Conservation (phyloP, 805 yeast species). For the Schwanniomyces sp. region DNA sequence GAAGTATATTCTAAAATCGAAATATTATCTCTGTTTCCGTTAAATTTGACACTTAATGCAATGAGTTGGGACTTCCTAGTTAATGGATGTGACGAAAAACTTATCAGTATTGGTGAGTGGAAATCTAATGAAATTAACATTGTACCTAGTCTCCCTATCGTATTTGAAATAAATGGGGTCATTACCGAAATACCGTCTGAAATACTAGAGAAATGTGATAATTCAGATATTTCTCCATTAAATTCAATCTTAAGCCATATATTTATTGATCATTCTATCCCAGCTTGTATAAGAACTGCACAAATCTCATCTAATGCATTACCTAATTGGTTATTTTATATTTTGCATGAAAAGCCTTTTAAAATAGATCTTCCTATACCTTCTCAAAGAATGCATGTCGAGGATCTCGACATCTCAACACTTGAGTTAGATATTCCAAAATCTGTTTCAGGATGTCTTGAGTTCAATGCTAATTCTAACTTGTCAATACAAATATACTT, state of each 20-base stretch:
- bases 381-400: background rate
- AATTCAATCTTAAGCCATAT: slow-evolving; percentile 18
- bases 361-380: slow-evolving; percentile 15
- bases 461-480: slow-evolving; percentile 1
- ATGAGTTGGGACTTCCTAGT: slow-evolving; percentile 29
- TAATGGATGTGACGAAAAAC: slow-evolving; percentile 21
- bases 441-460: background rate
- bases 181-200: slow-evolving; percentile 17
- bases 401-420: background rate
- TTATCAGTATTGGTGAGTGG: slow-evolving; percentile 25
- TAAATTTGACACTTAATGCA: slow-evolving; percentile 14
- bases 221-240: slow-evolving; percentile 15
- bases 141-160: slow-evolving; percentile 12
- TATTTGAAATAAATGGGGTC: slow-evolving; percentile 16
- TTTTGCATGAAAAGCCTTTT: slow-evolving; percentile 11
- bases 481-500: slow-evolving; percentile 1
- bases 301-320: slow-evolving; percentile 8
- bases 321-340: slow-evolving; percentile 25
- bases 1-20: slow-evolving; percentile 8
- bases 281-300: slow-evolving; percentile 16
- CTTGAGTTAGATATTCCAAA: background rate
- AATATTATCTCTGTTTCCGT: slow-evolving; percentile 14
- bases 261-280: slow-evolving; percentile 15
- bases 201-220: slow-evolving; percentile 18
- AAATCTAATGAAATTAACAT: slow-evolving; percentile 11